phyloP scores from a whole-genome alignment of 2,329 filamentous ascomycete species.

The Huntiella moniliformis region DNA sequence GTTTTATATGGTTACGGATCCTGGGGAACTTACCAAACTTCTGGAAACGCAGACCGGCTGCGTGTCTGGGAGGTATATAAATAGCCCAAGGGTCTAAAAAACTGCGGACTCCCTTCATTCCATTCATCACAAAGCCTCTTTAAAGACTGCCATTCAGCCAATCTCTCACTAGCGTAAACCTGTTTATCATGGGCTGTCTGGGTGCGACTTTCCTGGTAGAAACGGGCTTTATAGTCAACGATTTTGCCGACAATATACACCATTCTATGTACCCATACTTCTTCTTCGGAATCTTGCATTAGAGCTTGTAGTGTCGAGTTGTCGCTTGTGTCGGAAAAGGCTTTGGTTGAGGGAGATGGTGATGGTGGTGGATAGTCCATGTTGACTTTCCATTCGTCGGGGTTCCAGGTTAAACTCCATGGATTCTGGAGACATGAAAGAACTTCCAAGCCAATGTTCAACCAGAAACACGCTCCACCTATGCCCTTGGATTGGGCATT shows the following conservation, averaged over 20 bases:
- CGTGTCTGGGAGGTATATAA: slow-evolving; percentile 47
- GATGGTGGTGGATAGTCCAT: slow-evolving; percentile 38
- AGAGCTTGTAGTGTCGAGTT: neutral
- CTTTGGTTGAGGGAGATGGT: slow-evolving; percentile 2
- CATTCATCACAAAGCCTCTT: slow-evolving; percentile 69
- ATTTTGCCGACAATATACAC: slow-evolving; percentile 78
- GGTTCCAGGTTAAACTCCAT: slow-evolving; percentile 74
- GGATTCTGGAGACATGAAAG: slow-evolving; percentile 73
- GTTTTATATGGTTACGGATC: too few species aligned
- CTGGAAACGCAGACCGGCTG: slow-evolving; percentile 60
- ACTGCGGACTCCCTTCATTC: slow-evolving; percentile 59
- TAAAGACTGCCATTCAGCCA: slow-evolving; percentile 61
- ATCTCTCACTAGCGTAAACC: slow-evolving; percentile 41
- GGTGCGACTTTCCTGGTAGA: neutral
- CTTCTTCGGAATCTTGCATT: slow-evolving; percentile 12
- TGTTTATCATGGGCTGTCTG: slow-evolving; percentile 42
- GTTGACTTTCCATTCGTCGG: slow-evolving; percentile 75
- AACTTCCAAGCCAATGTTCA: slow-evolving; percentile 83
- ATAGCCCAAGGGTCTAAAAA: slow-evolving; percentile 75
- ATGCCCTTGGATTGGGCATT: slow-evolving; percentile 60
- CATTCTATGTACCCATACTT: slow-evolving; percentile 70
- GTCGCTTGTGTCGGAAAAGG: neutral
- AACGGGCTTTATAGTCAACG: slow-evolving; percentile 54
- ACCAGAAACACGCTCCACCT: slow-evolving; percentile 80
- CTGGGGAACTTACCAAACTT: slow-evolving; percentile 48